These are phyloP conservation scores for Paraglomus brasilianum DNA, from an alignment of 192 early-diverging fungal genomes.

Conservation along the genomic window DNA sequence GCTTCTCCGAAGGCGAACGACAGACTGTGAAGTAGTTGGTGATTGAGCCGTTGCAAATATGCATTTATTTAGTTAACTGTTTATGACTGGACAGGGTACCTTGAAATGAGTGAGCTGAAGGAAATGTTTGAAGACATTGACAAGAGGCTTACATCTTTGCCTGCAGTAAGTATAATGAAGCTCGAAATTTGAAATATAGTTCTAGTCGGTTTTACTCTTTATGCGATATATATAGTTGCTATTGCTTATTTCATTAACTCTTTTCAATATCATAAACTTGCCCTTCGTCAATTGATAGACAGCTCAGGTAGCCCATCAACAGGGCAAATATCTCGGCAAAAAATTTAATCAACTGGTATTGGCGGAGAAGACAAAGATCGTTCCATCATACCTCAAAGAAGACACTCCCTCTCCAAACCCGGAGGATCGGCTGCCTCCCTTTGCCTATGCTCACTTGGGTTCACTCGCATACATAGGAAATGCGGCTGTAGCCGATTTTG, in stretches of 20 bases:
- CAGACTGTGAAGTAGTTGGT: background rate
- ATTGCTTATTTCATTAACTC: constrained; percentile 21
- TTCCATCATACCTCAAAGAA: background rate
- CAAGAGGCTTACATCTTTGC: constrained; percentile 50
- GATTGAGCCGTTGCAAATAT: background rate
- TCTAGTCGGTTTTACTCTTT: background rate
- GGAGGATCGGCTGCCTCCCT: constrained; percentile 42
- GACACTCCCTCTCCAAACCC: constrained; percentile 3
- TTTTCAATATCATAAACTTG: background rate
- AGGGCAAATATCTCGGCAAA: constrained; percentile 50
- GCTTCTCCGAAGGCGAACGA: background rate
- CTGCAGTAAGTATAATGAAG: constrained; percentile 43
- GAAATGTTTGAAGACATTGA: constrained; percentile 53
- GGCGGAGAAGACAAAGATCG: background rate
- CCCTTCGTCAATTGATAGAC: constrained; percentile 39
- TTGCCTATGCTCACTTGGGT: constrained; percentile 65
- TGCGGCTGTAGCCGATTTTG: constrained; percentile 54
- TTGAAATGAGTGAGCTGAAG: constrained; percentile 52
- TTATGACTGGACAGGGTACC: constrained; percentile 33
- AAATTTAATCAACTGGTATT: constrained; percentile 42
- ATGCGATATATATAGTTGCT: background rate
- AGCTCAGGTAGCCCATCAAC: constrained; percentile 57
- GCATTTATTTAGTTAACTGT: background rate
- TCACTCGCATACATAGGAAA: constrained; percentile 69
- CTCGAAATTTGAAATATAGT: background rate